Evolutionary conservation across 306 rosid species (phyloP), one percentile per base, ranked within the genome.

Genomic region (Prunus padus): DNA sequence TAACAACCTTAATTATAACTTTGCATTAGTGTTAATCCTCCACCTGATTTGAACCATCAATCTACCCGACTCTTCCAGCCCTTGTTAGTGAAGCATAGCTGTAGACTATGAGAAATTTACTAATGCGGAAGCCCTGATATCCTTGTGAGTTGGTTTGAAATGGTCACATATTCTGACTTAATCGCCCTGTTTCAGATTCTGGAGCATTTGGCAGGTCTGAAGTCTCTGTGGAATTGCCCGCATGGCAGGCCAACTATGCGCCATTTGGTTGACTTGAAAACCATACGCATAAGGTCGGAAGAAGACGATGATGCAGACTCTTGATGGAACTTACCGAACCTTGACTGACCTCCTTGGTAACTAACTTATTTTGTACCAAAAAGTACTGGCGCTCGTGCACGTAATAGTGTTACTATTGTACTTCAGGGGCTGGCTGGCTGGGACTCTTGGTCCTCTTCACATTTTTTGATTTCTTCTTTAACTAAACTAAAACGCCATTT

Each of bases 211-310:
- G 88, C 88, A 61, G 87, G 68, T 69, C 88, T 95, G 76, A 88
- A 83, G 72, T 95, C 99, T 78, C 99, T 97, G 52, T 95, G 97
- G 99, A 92, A 92, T 82, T 95, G 99, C 78, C 99, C 99, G 2
- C 99, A 95, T 74, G 99, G 99, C 71, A 83, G 99, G 82, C 99
- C 99, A 5, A 95, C 99, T 26, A 95, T 95, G 99, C 96, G 99
- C 54, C 99, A 95, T 78, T n/a, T 95, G 83, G 88, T 87, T 11
- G 96, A 95, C 77, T 76, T 95, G 88, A 73, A 90, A n/a, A 80
- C 88, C 72, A 31, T 89, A 74, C 70, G 51, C n/a, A n/a, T n/a
- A 77, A 77, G 76, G 31, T 82, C 82, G 5, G 88, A 80, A 67
- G 74, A 51, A 74, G 49, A 28, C 20, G 70, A 76, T 52, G 72